Conservation (phyloP, 2,329 filamentous ascomycete genomes). For the Paraphoma chrysanthemicola region DNA sequence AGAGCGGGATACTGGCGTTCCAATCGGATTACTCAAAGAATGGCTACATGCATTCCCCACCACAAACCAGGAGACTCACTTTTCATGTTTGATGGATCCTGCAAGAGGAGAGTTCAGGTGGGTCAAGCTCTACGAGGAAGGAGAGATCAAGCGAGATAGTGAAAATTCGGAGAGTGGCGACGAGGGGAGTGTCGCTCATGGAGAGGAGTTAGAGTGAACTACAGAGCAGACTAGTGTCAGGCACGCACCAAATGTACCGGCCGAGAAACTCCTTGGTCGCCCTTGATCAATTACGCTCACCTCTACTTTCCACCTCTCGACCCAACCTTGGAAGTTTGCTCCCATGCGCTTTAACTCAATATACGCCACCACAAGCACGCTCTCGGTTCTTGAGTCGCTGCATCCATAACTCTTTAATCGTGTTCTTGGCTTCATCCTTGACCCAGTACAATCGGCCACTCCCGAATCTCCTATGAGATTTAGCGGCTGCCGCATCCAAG, state of each 20-base stretch:
- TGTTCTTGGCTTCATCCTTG: not conserved
- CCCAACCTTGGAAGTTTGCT: not conserved
- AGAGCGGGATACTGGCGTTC: conserved; percentile 22
- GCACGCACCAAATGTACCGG: not conserved
- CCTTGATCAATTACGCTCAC: not conserved
- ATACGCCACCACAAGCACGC: not conserved
- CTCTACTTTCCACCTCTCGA: not conserved
- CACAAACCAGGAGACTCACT: conserved; percentile 66
- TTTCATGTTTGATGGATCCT: conserved; percentile 65
- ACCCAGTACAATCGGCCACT: not conserved
- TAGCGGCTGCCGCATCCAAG: not conserved
- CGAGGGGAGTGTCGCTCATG: not conserved
- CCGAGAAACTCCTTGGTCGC: not conserved
- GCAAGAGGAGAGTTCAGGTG: conserved; percentile 56
- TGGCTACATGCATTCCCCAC: conserved; percentile 63
- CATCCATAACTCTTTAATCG: not conserved
- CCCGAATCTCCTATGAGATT: not conserved
- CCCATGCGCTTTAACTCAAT: not conserved
- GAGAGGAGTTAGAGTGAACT: not conserved
- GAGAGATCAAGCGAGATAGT: conserved; percentile 5
- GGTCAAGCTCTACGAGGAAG: conserved; percentile 35
- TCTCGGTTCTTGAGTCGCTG: not conserved
- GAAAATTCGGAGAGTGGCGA: not conserved
- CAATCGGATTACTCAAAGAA: conserved; percentile 48
- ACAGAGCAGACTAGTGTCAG: too few species aligned